Evolutionary conservation across 2,329 filamentous ascomycete species (phyloP), one percentile per base, ranked within the genome.

Genomic region (Ophiocordyceps camponoti-saundersi): DNA sequence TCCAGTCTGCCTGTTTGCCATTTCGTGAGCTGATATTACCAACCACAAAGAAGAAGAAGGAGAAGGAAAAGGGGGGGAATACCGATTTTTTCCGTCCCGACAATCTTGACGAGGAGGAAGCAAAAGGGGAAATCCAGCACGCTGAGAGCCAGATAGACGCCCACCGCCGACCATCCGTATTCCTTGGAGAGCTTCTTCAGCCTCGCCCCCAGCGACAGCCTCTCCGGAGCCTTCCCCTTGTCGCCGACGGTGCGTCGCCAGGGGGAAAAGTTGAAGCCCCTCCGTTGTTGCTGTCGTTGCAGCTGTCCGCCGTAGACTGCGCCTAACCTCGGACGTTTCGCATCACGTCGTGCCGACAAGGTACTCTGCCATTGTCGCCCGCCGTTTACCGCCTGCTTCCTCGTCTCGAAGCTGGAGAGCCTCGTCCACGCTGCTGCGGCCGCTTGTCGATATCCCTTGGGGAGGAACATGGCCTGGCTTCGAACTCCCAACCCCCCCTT

Each of bases 121-220:
- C 90, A 96, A 60, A 96, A 85, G 0, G 92, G 92, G 53, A 96
- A 94, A 65, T 98, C 92, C 46, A 95, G 67, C 36, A 85, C 82
- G 41, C 85, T 89, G 47, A 98, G 67, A 1, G 71, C 72, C 12
- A 95, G 64, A 63, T 98, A 98, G 15, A 98, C 85, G n/a, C 88
- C 90, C 6, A 95, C 65, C 1, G 89, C 89, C 3, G 85, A 76
- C 87, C 89, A 96, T 40, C 92, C 92, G 63, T 98, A 98, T 63
- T 96, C 90, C 52, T 82, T 80, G 3, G 83, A 88, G 43, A 98
- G 75, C 60, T 85, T 87, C 64, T 82, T 88, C 59, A 96, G 68
- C 23, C 82, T 75, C 52, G 79, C 79, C 2, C 80, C 81, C 41
- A 92, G 62, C 8, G 79, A 76, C 13, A 68, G 63, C 11, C 52